Evolutionary conservation across 1,284 basidiomycete species (phyloP).

Genomic region (Clitocybe nebularis): DNA sequence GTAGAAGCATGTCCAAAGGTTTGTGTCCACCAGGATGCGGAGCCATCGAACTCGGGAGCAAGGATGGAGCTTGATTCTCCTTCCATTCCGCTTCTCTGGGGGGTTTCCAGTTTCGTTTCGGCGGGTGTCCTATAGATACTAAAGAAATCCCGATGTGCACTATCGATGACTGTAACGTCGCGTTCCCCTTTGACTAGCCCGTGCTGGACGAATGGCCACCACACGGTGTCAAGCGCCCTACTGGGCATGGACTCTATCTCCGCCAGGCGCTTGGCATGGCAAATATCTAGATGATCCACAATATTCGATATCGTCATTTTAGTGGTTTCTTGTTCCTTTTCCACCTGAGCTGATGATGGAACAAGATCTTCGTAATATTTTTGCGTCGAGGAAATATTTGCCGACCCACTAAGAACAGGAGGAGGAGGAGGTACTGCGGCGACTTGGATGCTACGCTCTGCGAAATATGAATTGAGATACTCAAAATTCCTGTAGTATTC

Average conservation of each 20-base stretch:
- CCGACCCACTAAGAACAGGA: constrained; percentile 37
- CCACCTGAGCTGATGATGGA: constrained; percentile 26
- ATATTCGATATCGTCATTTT: constrained; percentile 38
- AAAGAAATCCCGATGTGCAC: constrained; percentile 86
- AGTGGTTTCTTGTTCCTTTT: constrained; percentile 21
- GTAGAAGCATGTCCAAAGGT: constrained; percentile 83
- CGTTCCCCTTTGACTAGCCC: constrained; percentile 61
- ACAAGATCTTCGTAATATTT: constrained; percentile 65
- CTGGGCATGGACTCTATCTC: constrained; percentile 77
- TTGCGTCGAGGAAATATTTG: constrained; percentile 58
- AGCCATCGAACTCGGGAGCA: constrained; percentile 80
- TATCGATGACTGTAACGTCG: constrained; percentile 90
- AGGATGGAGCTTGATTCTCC: constrained; percentile 58
- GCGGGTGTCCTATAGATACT: constrained; percentile 49
- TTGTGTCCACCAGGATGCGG: constrained; percentile 99
- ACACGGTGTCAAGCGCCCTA: constrained; percentile 76
- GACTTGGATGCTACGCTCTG: constrained; percentile 64
- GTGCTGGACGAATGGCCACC: constrained; percentile 99
- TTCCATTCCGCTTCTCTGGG: constrained; percentile 13
- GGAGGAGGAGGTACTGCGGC: constrained; percentile 62
- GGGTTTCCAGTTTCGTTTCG: constrained; percentile 13
- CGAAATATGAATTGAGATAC: constrained; percentile 80
- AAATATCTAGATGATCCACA: constrained; percentile 58
- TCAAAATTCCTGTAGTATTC: constrained; percentile 84
- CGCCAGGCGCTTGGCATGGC: constrained; percentile 61